Base-by-base conservation (phyloP, 306 rosid genomes). In the Casuarina cunninghamiana region DNA sequence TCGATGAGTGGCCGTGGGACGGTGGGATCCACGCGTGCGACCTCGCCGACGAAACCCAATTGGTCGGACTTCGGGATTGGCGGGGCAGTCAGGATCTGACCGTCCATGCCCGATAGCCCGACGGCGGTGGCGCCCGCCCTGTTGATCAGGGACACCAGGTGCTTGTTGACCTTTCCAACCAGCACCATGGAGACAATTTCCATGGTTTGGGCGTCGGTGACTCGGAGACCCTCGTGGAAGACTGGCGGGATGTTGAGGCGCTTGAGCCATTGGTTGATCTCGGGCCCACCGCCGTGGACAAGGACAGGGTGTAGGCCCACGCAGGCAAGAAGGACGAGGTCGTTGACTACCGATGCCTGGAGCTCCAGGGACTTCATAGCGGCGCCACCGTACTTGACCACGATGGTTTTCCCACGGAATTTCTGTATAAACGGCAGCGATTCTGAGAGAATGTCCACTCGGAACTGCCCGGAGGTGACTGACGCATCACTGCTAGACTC, bases 261-360 rank as follows among this genome's bases (percentile, higher is more conserved):
- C 72, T 69, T 44, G 70, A 94, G 97, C 97, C 95, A 92, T 41
- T 74, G 79, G 87, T 94, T 94, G 83, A 94, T 94, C 85, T 94
- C 98, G 1, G 98, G 98, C 0, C 97, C 98, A 0, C 98, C 98
- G 73, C 97, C 98, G 71, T 94, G 98, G 76, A 94, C 98, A 53
- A 94, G 53, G 55, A 94, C 77, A 3, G 93, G 97, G 3, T 93
- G 88, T 73, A 94, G 95, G 37, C 98, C 98, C 11, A 94, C 97
- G 83, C 91, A 90, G 37, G 97, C 81, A 69, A 94, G 95, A 19
- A 92, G 97, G 53, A 94, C 98, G 72, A 94, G 97, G 81, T 92
- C 97, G 80, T 93, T 94, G 76, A 94, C 92, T 51, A 94, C 97
- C 15, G 92, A 89, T 48, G 95, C 94, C 75, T 92, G 97, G 17